Conservation (phyloP, 345 rosid genomes). For the Cardamine occulta region DNA sequence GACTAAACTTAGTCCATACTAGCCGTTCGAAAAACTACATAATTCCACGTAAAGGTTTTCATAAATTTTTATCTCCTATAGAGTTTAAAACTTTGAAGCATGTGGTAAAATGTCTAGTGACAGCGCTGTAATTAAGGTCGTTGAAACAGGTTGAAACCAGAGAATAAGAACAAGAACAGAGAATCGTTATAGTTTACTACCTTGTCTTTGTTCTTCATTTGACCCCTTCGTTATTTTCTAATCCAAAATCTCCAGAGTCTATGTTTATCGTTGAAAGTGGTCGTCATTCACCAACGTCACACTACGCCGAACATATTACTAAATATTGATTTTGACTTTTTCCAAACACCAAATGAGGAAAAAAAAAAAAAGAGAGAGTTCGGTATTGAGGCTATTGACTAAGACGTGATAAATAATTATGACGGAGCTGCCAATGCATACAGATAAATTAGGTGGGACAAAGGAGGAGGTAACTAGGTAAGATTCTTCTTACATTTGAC, state of each 20-base stretch:
- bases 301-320: not conserved
- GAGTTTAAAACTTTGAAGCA: not conserved
- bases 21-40: not conserved
- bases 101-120: not conserved
- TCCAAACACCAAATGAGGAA: not conserved
- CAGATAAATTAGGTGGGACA: not conserved
- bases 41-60: not conserved
- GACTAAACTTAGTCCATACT: not conserved
- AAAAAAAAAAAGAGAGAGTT: not conserved
- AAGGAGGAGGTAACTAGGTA: not conserved
- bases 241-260: not conserved
- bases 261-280: not conserved
- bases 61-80: not conserved
- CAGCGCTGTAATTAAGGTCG: not conserved
- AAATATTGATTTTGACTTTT: not conserved
- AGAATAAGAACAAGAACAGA: too few species aligned
- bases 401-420: not conserved
- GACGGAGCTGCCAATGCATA: slow-evolving; percentile 2
- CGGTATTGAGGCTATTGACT: not conserved
- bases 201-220: not conserved
- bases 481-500: not conserved
- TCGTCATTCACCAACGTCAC: not conserved
- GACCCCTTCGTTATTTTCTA: not conserved
- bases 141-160: not conserved
- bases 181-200: not conserved